A percentile compares a stretch with the other conserved stretches of the same genome.
Evolutionary conservation across 257 asterid species (phyloP).

Genomic region (Galeopsis tetrahit): DNA sequence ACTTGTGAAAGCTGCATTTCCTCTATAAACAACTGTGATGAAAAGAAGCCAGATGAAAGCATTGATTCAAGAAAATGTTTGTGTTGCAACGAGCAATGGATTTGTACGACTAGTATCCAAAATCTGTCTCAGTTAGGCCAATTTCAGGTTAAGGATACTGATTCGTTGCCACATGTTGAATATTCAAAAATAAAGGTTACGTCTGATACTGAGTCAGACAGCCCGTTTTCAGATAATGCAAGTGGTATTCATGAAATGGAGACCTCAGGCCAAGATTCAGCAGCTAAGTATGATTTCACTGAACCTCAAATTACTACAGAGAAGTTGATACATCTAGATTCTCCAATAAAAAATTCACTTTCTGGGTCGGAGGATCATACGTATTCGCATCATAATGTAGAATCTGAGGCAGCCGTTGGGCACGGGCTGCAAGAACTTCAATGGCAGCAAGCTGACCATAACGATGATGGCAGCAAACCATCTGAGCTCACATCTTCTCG

Average conservation of each 20-base stretch:
- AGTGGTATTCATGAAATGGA: constrained; percentile 35
- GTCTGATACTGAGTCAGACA: constrained; percentile 48
- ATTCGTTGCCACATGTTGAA: constrained; percentile 38
- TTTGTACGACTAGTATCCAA: constrained; percentile 36
- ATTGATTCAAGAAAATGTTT: constrained; percentile 45
- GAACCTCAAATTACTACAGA: constrained; percentile 41
- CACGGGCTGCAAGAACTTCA: constrained; percentile 49
- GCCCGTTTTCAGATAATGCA: constrained; percentile 34
- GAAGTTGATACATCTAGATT: constrained; percentile 45
- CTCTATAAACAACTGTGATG: constrained; percentile 54
- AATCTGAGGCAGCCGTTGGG: constrained; percentile 38
- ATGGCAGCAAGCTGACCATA: constrained; percentile 42
- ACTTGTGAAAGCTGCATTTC: constrained; percentile 64
- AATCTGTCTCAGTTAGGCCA: constrained; percentile 32
- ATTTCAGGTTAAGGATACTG: constrained; percentile 25
- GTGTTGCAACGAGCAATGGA: constrained; percentile 60
- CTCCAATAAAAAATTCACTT: constrained; percentile 35
- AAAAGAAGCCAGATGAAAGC: constrained; percentile 36
- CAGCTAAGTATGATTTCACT: background rate
- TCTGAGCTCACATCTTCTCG: constrained; percentile 39
- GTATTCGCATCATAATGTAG: constrained; percentile 30
- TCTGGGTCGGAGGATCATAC: constrained; percentile 39
- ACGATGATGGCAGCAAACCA: constrained; percentile 31
- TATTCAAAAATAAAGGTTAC: constrained; percentile 43
- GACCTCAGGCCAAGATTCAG: constrained; percentile 24